Evolutionary conservation across 495 filamentous ascomycete species (phyloP).

Genomic region (Podospora fimiseda): DNA sequence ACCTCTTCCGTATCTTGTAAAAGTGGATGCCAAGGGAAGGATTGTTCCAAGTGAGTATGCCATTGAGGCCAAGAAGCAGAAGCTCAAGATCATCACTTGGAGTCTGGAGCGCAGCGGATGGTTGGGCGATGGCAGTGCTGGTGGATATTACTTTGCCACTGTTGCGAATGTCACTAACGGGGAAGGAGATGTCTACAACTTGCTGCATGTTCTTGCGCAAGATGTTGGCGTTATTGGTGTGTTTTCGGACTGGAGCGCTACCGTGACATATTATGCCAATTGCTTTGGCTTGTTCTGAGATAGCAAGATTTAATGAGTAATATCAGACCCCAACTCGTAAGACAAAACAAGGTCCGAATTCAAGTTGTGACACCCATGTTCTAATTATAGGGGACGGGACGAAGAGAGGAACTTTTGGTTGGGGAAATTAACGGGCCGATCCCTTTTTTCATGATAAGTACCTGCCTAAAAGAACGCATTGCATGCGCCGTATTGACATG

Average conservation of each 20-base stretch:
- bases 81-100: constrained; percentile 55
- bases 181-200: constrained; percentile 53
- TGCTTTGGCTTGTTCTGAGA: constrained; percentile 48
- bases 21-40: constrained; percentile 27
- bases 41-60: constrained; percentile 40
- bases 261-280: constrained; percentile 57
- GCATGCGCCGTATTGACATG: neutral
- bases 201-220: constrained; percentile 51
- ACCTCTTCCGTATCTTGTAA: constrained; percentile 37
- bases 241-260: constrained; percentile 58
- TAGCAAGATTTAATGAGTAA: no score
- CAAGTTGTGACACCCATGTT: no score
- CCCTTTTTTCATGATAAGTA: neutral
- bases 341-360: no score
- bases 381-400: no score
- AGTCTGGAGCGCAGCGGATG: constrained; percentile 55
- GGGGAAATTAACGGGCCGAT: neutral
- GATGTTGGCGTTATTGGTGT: constrained; percentile 51
- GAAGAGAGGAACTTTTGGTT: no score
- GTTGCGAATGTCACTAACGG: constrained; percentile 45
- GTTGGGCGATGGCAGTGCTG: constrained; percentile 36
- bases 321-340: no score
- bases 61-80: constrained; percentile 43
- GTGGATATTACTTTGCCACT: constrained; percentile 51
- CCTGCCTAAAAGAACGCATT: neutral